These are phyloP conservation scores for Sporothrix euskadiensis DNA, from an alignment of 2,329 filamentous ascomycete genomes.

Conservation along the genomic window DNA sequence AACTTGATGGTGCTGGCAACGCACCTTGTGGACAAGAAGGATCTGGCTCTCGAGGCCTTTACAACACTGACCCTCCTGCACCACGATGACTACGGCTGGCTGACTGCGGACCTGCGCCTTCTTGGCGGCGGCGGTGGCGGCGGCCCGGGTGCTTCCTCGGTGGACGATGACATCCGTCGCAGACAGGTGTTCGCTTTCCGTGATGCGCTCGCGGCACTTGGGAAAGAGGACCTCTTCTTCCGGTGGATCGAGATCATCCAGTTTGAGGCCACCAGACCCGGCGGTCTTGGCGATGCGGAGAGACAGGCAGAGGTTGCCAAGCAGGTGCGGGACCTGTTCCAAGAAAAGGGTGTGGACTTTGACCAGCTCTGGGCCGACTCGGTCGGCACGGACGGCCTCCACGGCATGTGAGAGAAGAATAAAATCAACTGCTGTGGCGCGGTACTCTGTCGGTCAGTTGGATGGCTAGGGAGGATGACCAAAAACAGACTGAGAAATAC, in stretches of 20 bases:
- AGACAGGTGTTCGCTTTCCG: conserved; percentile 80
- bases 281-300: conserved; percentile 69
- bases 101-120: conserved; percentile 62
- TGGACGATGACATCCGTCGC: conserved; percentile 60
- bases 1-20: conserved; percentile 74
- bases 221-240: conserved; percentile 87
- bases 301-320: conserved; percentile 70
- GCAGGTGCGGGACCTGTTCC: conserved; percentile 75
- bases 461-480: too few relatives aligned
- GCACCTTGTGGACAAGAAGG: conserved; percentile 64
- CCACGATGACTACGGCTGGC: conserved; percentile 69
- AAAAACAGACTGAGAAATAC: neutral
- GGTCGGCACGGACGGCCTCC: conserved; percentile 46
- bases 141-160: neutral
- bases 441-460: too few relatives aligned
- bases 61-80: conserved; percentile 69
- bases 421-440: neutral
- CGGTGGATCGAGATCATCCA: conserved; percentile 92
- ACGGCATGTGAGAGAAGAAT: conserved; percentile 34
- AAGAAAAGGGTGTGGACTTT: conserved; percentile 75
- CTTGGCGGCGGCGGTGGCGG: conserved; percentile 33
- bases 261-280: conserved; percentile 76
- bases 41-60: conserved; percentile 65
- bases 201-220: conserved; percentile 70
- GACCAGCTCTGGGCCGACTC: conserved; percentile 73